Conservation (phyloP, 2,329 filamentous ascomycete genomes). For the Fusarium sp. region DNA sequence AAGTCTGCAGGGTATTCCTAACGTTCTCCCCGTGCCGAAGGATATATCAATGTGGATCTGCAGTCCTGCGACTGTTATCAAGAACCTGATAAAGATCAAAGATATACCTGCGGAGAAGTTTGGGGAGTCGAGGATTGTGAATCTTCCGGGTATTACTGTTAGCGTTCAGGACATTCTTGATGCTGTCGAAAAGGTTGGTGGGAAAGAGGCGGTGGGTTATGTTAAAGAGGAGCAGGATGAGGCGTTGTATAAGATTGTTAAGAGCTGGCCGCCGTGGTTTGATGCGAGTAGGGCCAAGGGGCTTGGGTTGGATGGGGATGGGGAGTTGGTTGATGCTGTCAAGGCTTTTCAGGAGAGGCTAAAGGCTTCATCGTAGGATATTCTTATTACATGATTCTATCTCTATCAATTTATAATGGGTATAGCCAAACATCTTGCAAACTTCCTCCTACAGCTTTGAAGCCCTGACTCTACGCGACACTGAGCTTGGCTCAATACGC, state of each 20-base stretch:
- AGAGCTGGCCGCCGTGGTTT: constrained; percentile 63
- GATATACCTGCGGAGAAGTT: constrained; percentile 52
- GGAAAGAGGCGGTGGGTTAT: constrained; percentile 52
- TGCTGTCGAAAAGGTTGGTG: constrained; percentile 59
- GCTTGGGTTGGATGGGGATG: constrained; percentile 61
- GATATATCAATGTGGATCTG: constrained; percentile 61
- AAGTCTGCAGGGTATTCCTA: constrained; percentile 56
- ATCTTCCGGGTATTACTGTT: constrained; percentile 62
- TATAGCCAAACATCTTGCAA: background rate
- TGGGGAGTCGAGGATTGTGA: constrained; percentile 54
- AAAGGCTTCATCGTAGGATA: background rate
- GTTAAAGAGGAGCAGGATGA: constrained; percentile 59
- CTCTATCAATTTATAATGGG: background rate
- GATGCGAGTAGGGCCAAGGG: constrained; percentile 60
- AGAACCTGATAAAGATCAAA: constrained; percentile 58
- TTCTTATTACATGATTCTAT: constrained; percentile 1
- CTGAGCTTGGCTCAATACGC: constrained; percentile 5
- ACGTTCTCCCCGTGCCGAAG: constrained; percentile 56
- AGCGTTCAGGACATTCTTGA: constrained; percentile 63
- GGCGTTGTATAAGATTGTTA: constrained; percentile 59
- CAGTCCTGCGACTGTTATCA: constrained; percentile 58
- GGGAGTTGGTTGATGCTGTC: constrained; percentile 47
- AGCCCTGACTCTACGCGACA: background rate
- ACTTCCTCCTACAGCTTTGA: constrained; percentile 27
- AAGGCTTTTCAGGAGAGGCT: constrained; percentile 38